Conservation (phyloP, 2,329 filamentous ascomycete species). For the Colletotrichum sp. region DNA sequence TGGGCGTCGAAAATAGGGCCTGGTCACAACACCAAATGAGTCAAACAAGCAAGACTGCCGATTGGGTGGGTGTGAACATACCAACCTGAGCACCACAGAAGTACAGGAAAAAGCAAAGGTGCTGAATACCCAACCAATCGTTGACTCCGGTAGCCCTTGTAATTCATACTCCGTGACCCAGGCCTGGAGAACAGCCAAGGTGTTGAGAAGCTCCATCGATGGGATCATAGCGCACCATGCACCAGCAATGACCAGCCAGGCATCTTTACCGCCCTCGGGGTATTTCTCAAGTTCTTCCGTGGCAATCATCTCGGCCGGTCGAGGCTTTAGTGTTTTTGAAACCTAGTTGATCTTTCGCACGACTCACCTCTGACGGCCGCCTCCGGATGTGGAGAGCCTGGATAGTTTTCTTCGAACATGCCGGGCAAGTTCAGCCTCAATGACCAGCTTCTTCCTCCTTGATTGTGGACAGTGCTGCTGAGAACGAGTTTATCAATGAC, state of each 20-base stretch:
- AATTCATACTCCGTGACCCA: conserved; percentile 71
- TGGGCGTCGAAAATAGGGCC: conserved; percentile 73
- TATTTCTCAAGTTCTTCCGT: conserved; percentile 40
- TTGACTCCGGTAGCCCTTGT: conserved; percentile 58
- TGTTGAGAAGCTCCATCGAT: conserved; percentile 70
- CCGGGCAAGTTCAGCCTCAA: not conserved
- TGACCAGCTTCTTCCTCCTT: not conserved
- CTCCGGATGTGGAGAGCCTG: not conserved
- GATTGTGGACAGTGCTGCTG: not conserved
- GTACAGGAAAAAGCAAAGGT: conserved; percentile 74
- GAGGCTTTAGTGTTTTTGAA: not conserved
- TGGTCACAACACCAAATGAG: not conserved
- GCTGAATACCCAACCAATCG: conserved; percentile 76
- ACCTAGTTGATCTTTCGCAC: not conserved
- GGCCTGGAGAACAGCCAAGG: conserved; percentile 69
- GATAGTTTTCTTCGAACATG: not conserved
- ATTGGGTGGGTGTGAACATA: not conserved
- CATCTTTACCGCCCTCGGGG: conserved; percentile 71
- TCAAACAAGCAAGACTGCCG: not conserved
- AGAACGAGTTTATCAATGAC: not conserved
- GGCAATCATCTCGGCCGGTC: not conserved
- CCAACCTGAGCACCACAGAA: conserved; percentile 74
- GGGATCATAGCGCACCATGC: conserved; percentile 70
- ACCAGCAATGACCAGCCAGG: conserved; percentile 75
- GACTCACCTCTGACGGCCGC: not conserved